These are phyloP conservation scores for Collybia sordida DNA, from an alignment of 768 basidiomycete genomes.

Conservation along the genomic window DNA sequence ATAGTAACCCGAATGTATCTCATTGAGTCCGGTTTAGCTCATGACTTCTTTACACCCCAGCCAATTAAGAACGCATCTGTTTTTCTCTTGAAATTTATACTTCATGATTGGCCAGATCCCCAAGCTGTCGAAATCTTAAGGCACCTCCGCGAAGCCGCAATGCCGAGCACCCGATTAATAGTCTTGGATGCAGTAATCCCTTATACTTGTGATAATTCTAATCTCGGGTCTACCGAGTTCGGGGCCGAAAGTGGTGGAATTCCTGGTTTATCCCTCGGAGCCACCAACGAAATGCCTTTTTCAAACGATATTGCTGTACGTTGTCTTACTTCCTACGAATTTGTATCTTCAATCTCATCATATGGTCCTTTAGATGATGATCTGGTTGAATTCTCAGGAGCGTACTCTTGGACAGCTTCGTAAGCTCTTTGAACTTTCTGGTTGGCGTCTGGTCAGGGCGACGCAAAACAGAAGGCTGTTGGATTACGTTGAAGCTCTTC, in stretches of 20 bases:
- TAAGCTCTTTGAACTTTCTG: too few species aligned
- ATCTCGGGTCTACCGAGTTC: background rate
- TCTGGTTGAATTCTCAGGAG: too few species aligned
- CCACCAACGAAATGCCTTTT: conserved; percentile 6
- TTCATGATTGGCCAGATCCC: conserved; percentile 56
- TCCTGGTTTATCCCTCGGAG: too few species aligned
- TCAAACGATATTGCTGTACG: too few species aligned
- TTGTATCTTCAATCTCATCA: too few species aligned
- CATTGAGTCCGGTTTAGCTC: conserved; percentile 24
- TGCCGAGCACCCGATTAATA: conserved; percentile 25
- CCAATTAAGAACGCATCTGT: conserved; percentile 30
- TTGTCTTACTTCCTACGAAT: too few species aligned
- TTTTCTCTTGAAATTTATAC: conserved; percentile 49
- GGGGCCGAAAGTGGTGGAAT: conserved; percentile 1
- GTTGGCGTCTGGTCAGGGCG: too few species aligned
- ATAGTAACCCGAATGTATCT: background rate
- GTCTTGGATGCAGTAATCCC: conserved; percentile 32
- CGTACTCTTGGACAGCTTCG: too few species aligned
- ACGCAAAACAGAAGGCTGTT: too few species aligned
- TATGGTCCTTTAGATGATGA: too few species aligned
- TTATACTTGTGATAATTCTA: conserved; percentile 16
- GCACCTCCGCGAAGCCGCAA: conserved; percentile 26
- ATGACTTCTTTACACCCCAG: conserved; percentile 56
- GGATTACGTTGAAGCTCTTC: too few species aligned
- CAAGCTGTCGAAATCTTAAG: conserved; percentile 22